Evolutionary conservation across 768 basidiomycete species (phyloP), one percentile per base, ranked within the genome.

Genomic region (Rhodosporidiobolus odoratus): DNA sequence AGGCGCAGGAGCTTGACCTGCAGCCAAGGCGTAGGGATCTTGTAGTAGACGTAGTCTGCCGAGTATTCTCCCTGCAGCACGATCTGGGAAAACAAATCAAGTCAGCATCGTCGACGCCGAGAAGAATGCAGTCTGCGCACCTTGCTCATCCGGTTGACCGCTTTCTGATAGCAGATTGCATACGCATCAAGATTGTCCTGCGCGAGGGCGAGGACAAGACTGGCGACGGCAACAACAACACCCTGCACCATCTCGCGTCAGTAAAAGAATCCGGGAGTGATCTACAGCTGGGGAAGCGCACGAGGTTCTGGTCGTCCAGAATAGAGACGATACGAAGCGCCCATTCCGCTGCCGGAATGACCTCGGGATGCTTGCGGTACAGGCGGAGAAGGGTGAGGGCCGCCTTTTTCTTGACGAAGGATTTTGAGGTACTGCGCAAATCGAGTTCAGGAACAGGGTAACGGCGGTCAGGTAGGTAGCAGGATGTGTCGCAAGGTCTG

Each of bases 331-430:
- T 91, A 52, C 96, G 87, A 65, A 95, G 82, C 1, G 92, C 96
- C 96, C 96, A 99, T 78, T 98, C 96, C 25, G 85, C 86, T 0
- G 90, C 91, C 37, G 92, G 91, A 66, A 99, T 88, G 59, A 96
- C 92, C 69, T 90, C 89, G 5, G 93, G 91, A 77, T 96, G 92
- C 79, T 99, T 99, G 66, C 96, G 87, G 77, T 98, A 98, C 45
- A 99, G 82, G 60, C 96, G 85, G 37, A 99, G 84, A 37, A 98
- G 80, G 0, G 96, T 98, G 67, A 99, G 81, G 2, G 96, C 96
- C 3, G 96, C 95, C 80, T 99, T 99, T 83, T 99, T 99, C 83
- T 93, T 94, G 63, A 98, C 96, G 76, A 99, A 97, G 57, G 83
- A 90, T 75, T 89, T 88, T 2, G 95, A 97, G 27, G 94, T 97